Evolutionary conservation across 495 filamentous ascomycete genomes (phyloP).

Genomic region (Aspergillus heteromorphus): DNA sequence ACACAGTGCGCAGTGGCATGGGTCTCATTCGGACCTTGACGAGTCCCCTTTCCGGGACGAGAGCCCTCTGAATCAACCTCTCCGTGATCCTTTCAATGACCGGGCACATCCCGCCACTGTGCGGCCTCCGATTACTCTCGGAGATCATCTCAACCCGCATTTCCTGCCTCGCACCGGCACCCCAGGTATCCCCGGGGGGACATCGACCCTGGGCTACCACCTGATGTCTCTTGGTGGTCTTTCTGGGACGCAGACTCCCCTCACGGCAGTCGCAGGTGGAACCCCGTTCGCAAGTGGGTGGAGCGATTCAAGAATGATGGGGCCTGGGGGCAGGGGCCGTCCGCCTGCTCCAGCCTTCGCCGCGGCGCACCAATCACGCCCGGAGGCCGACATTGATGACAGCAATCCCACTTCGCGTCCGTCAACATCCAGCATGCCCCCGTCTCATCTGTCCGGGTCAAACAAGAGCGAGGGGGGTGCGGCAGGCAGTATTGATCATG

Average conservation of each 20-base stretch:
- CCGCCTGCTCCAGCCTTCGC: conserved; percentile 9
- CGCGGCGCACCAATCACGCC: conserved; percentile 5
- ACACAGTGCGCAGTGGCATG: conserved; percentile 21
- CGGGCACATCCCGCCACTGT: conserved; percentile 29
- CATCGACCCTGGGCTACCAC: conserved; percentile 87
- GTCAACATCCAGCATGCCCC: conserved; percentile 37
- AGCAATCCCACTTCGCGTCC: conserved; percentile 38
- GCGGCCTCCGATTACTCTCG: conserved; percentile 37
- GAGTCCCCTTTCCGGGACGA: conserved; percentile 35
- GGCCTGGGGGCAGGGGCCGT: conserved; percentile 14
- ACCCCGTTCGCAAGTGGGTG: conserved; percentile 49
- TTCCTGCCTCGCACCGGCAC: conserved; percentile 62
- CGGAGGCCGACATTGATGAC: conserved; percentile 30
- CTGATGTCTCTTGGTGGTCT: conserved; percentile 67
- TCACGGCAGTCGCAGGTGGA: conserved; percentile 78
- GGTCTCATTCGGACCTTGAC: conserved; percentile 22
- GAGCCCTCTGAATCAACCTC: conserved; percentile 20
- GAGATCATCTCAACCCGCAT: conserved; percentile 55
- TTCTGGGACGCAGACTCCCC: conserved; percentile 79
- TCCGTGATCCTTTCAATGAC: conserved; percentile 24
- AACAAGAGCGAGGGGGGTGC: conserved; percentile 21
- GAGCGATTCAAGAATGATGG: conserved; percentile 32
- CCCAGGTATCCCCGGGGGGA: conserved; percentile 77
- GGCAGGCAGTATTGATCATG: conserved; percentile 2
- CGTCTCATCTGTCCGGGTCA: conserved; percentile 28